Base-by-base conservation (phyloP, 176 grass and related monocot genomes). In the Oryza rufipogon region DNA sequence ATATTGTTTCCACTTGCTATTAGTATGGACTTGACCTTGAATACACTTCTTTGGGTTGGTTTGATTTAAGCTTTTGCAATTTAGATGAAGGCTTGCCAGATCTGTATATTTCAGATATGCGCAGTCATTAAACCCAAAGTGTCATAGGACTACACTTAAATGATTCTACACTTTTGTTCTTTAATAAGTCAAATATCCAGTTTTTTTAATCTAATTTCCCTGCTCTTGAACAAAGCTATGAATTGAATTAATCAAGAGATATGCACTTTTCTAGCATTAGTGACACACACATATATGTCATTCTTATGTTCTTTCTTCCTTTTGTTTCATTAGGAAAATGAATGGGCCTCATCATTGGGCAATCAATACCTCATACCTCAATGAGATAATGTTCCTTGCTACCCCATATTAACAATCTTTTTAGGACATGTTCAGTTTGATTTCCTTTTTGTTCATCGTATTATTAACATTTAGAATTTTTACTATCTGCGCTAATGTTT, bases 381-480 rank as follows among this genome's bases (percentile, higher is more conserved):
- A 72, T 4, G 60, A 49, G 25, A n/a, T 16, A 66, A 20, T 47
- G 68, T 15, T 61, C 23, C 15, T 70, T 48, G 26, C 32, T n/a
- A 6, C 26, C 64, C 15, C 26, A 26, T 68, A n/a, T 80, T 68
- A 49, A 25, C 23, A 68, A 30, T 41, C 6, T 41, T 41, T 41
- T 41, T 41, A 41, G 39, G 77, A 48, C 47, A 48, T 80, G 63
- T 49, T 67, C 26, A 45, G 7, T 66, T 46, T 79, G 14, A 79
- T 47, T 17, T 79, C 52, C 34, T 70, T 2, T 69, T 71, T 71
- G 19, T 71, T 60, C 7, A 26, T 28, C 11, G 1, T 81, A 1
- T 58, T 30, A 54, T 54, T 75, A 60, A 39, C 20, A 26, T 75
- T 75, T 30, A 34, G 5, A 17, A 17, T 17, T 54, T 6, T 54